A percentile compares a stretch with the other conserved stretches of the same genome.
These are phyloP conservation scores for Ceratocystis cubensis DNA, from an alignment of 2,329 filamentous ascomycete genomes.

Conservation along the genomic window DNA sequence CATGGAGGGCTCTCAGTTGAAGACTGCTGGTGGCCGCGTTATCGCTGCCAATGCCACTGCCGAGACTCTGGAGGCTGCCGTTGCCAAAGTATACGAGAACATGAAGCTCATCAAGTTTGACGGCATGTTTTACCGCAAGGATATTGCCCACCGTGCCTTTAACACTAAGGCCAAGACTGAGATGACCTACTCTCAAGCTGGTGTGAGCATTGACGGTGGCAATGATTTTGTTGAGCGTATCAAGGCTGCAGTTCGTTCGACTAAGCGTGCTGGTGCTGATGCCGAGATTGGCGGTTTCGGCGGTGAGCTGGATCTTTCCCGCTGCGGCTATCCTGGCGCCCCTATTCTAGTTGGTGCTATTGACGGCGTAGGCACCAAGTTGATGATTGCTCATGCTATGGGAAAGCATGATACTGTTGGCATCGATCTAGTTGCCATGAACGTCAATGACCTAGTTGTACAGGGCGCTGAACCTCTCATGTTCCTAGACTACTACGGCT, in stretches of 20 bases:
- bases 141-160: conserved; percentile 74
- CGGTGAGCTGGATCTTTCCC: conserved; percentile 65
- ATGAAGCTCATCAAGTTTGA: conserved; percentile 65
- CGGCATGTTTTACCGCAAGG: conserved; percentile 81
- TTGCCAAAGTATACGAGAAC: conserved; percentile 76
- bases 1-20: conserved; percentile 48
- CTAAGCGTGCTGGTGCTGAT: conserved; percentile 73
- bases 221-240: conserved; percentile 88
- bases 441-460: conserved; percentile 93
- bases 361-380: conserved; percentile 91
- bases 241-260: conserved; percentile 78
- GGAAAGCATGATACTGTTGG: conserved; percentile 88
- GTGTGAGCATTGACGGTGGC: conserved; percentile 87
- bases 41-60: conserved; percentile 79
- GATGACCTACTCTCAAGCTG: conserved; percentile 84
- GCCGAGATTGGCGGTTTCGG: conserved; percentile 94
- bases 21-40: conserved; percentile 76
- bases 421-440: conserved; percentile 96
- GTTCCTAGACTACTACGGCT: conserved; percentile 97
- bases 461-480: conserved; percentile 90
- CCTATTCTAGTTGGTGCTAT: conserved; percentile 88
- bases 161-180: conserved; percentile 31
- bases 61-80: conserved; percentile 63
- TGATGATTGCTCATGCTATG: conserved; percentile 86
- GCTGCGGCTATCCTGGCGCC: conserved; percentile 44